phyloP scores from a whole-genome alignment of 179 eudicot genomes.

The Silene coronaria region DNA sequence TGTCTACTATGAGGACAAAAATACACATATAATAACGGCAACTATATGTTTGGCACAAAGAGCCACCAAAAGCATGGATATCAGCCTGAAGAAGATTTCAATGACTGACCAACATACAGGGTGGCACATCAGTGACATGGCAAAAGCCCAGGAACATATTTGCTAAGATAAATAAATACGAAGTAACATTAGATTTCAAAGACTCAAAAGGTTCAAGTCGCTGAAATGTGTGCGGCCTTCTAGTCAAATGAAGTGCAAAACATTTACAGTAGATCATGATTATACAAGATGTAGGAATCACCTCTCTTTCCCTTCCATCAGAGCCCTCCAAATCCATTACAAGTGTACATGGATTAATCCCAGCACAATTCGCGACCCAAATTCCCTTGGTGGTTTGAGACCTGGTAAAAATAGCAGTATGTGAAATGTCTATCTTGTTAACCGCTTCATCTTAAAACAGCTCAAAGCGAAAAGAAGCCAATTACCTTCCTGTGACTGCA shows the following conservation, averaged over 20 bases:
- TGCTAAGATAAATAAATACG: not conserved
- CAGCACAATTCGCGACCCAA: constrained; percentile 61
- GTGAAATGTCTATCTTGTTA: constrained; percentile 1
- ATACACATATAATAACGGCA: no score
- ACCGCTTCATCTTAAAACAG: constrained; percentile 5
- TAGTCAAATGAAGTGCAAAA: not conserved
- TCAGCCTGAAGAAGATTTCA: no score
- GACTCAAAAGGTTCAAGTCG: no score
- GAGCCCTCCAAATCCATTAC: constrained; percentile 84
- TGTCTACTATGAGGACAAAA: no score
- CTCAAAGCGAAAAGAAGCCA: not conserved
- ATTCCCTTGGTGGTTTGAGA: constrained; percentile 84
- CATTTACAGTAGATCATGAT: not conserved
- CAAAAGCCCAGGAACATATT: not conserved
- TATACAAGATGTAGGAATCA: constrained; percentile 15
- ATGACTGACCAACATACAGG: not conserved
- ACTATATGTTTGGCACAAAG: not conserved
- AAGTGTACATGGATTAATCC: constrained; percentile 60
- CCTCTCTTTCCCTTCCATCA: constrained; percentile 77
- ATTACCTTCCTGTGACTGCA: constrained; percentile 86
- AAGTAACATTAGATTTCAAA: not conserved
- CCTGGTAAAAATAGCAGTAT: constrained; percentile 35
- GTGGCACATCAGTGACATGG: not conserved
- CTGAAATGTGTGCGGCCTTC: no score
- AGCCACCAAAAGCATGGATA: no score